A percentile compares a stretch with the other conserved stretches of the same genome.
Evolutionary conservation across 371 early-diverging fungal genomes (phyloP).

Genomic region (Mortierella sp.): DNA sequence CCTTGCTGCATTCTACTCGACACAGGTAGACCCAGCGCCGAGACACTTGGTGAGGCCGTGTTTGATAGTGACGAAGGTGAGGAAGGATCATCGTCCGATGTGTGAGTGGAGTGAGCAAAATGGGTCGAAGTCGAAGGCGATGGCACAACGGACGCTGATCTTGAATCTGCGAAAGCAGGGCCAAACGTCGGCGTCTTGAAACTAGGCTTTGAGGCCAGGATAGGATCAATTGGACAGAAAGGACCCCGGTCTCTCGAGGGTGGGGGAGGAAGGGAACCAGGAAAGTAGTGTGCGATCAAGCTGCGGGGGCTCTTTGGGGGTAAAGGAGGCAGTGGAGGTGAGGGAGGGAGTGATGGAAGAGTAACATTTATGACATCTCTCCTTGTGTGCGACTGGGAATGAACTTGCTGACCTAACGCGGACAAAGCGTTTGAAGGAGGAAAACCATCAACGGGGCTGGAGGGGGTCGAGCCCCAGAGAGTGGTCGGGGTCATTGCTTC

Average conservation of each 20-base stretch:
- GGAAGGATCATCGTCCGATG: too few relatives aligned
- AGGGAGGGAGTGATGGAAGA: slow-evolving; percentile 16
- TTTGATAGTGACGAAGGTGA: too few relatives aligned
- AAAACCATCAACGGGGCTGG: slow-evolving; percentile 8
- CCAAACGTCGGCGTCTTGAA: slow-evolving; percentile 50
- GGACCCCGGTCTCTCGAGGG: slow-evolving; percentile 15
- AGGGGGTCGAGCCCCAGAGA: slow-evolving; percentile 11
- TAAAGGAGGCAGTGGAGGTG: slow-evolving; percentile 30
- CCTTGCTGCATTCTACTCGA: too few relatives aligned
- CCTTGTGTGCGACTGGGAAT: neutral
- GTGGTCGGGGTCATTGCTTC: slow-evolving; percentile 15
- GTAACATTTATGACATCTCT: too few relatives aligned
- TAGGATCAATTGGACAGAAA: neutral
- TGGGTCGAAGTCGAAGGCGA: slow-evolving; percentile 27
- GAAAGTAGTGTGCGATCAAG: slow-evolving; percentile 48
- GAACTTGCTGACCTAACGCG: neutral
- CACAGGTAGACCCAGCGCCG: too few relatives aligned
- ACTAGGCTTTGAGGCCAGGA: slow-evolving; percentile 23
- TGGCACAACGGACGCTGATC: slow-evolving; percentile 12
- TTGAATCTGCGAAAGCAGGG: slow-evolving; percentile 3
- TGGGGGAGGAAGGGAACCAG: slow-evolving; percentile 35
- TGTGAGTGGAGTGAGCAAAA: slow-evolving; percentile 30
- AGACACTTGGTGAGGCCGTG: too few relatives aligned
- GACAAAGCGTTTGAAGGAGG: neutral
- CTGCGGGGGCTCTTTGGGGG: slow-evolving; percentile 41